Conservation (phyloP, 768 basidiomycete genomes). For the Termitomyces sp. region DNA sequence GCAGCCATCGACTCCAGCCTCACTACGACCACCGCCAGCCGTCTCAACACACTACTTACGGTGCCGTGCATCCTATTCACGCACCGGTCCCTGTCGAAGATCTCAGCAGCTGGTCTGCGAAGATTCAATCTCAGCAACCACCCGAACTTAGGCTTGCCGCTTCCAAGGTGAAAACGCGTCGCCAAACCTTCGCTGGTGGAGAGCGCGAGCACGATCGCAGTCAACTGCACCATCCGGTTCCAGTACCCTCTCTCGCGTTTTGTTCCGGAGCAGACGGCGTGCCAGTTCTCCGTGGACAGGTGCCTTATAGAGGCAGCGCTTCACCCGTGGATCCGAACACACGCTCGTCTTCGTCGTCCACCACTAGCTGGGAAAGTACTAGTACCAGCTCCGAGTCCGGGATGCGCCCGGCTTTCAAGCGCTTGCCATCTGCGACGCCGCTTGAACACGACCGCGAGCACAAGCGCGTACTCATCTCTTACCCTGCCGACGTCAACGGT, state of each 20-base stretch:
- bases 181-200: neutral
- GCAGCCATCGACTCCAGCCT: neutral
- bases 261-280: neutral
- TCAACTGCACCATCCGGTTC: neutral
- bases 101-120: conserved; percentile 1
- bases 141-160: neutral
- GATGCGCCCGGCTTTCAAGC: conserved; percentile 1
- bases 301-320: neutral
- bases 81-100: neutral
- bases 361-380: neutral
- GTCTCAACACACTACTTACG: neutral
- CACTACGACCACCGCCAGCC: neutral
- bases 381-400: neutral
- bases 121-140: neutral
- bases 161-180: neutral
- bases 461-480: neutral
- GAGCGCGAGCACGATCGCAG: neutral
- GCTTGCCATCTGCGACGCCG: conserved; percentile 1
- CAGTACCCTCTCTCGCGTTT: neutral
- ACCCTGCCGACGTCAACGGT: neutral
- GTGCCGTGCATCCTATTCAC: neutral
- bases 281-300: no score
- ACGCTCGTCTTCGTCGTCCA: neutral
- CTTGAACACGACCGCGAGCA: neutral
- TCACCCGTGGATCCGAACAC: neutral